Evolutionary conservation across 257 asterid genomes (phyloP), one percentile per base, ranked within the genome.

Genomic region (Penstemon newberryi): DNA sequence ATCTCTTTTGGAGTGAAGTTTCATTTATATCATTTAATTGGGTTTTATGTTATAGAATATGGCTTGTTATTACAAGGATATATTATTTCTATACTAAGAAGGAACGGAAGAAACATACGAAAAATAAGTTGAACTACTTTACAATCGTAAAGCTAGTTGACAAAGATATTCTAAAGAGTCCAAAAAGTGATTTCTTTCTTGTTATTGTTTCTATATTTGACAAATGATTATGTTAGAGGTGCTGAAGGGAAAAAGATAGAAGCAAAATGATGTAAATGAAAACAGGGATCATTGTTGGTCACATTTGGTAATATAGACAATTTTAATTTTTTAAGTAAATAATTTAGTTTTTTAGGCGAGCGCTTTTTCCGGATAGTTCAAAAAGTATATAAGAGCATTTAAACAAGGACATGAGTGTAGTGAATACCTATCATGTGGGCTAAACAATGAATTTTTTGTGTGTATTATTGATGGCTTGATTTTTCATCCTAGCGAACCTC

Each of bases 401-500:
- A 39, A n/a, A 15, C 2, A 44, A 54, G 62, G 49, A 51, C 56
- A 68, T 47, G 36, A 36, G 9, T 59, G 65, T 51, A 55, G 62
- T 60, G 61, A 37, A 50, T 42, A 44, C 58, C 60, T 33, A 19
- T 53, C 50, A 67, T 63, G 46, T 8, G 40, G 66, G 39, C 38
- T 37, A 36, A 43, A 47, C 12, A 18, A 8, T 63, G 40, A 40
- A 5, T 51, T 69, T 33, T 39, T 55, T 25, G 41, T 8, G 56
- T 53, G 66, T 60, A 56, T 67, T 64, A 33, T 67, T 79, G 70
- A 66, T 70, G 50, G 60, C 54, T 66, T 68, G 62, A 63, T 18
- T 66, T 73, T 77, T 64, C 64, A 51, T 70, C 60, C 70, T 65
- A 84, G 68, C 51, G 84, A 63, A 46, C 74, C 81, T 81, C 71